phyloP scores from a whole-genome alignment of 371 early-diverging fungal species.

The Batkoa obscura region DNA sequence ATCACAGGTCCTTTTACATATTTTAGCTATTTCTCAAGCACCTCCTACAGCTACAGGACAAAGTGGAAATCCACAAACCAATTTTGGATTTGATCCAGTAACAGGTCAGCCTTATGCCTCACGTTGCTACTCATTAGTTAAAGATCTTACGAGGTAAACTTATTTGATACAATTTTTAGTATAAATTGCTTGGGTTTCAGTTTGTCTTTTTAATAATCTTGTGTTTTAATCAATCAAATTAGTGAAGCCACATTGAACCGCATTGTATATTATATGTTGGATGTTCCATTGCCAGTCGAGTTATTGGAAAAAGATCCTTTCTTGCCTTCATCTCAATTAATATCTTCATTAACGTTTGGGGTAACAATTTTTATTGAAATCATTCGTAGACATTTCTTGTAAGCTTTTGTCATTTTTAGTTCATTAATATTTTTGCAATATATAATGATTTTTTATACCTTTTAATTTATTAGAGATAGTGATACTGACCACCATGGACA shows the following conservation, averaged over 20 bases:
- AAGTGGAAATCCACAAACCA: slow-evolving; percentile 44
- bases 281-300: slow-evolving; percentile 46
- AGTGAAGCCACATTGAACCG: slow-evolving; percentile 42
- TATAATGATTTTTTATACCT: background rate
- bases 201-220: background rate
- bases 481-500: background rate
- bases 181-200: background rate
- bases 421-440: background rate
- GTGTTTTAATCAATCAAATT: background rate
- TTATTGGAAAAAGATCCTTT: slow-evolving; percentile 12
- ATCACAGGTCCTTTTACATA: slow-evolving; percentile 75
- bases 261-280: slow-evolving; percentile 74
- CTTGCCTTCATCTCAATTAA: slow-evolving; percentile 1
- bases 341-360: slow-evolving; percentile 68
- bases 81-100: slow-evolving; percentile 18
- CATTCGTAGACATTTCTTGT: slow-evolving; percentile 77
- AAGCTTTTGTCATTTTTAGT: slow-evolving; percentile 10
- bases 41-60: slow-evolving; percentile 14
- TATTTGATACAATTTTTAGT: background rate
- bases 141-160: slow-evolving; percentile 53
- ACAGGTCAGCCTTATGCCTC: slow-evolving; percentile 5
- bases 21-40: slow-evolving; percentile 71
- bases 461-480: background rate
- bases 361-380: slow-evolving; percentile 89
- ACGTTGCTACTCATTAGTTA: slow-evolving; percentile 26